Evolutionary conservation across 192 early-diverging fungal genomes (phyloP).

Genomic region (Borealophlyctis nickersoniae): DNA sequence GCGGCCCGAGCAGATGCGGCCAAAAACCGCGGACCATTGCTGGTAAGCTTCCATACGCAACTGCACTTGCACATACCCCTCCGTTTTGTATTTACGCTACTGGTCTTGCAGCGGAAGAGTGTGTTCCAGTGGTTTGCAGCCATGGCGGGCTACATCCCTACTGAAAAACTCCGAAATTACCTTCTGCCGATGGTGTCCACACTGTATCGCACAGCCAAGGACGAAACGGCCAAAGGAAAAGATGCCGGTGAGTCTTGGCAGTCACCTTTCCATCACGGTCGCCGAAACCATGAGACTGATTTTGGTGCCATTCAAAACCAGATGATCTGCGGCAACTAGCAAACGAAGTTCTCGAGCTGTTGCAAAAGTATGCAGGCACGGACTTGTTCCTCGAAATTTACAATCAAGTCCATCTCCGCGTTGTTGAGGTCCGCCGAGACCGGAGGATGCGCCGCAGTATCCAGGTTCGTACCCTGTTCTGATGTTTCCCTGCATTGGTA

Average conservation of each 20-base stretch:
- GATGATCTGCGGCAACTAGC: conserved; percentile 74
- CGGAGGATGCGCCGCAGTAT: conserved; percentile 60
- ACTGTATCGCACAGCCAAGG: conserved; percentile 77
- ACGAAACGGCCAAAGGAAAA: conserved; percentile 61
- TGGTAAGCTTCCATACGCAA: conserved; percentile 18
- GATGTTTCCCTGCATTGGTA: conserved; percentile 7
- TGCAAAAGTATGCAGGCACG: conserved; percentile 74
- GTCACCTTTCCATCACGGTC: conserved; percentile 2
- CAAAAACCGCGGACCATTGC: conserved; percentile 32
- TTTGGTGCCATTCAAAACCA: conserved; percentile 26
- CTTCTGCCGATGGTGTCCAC: conserved; percentile 70
- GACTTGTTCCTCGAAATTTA: conserved; percentile 66
- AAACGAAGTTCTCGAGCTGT: conserved; percentile 71
- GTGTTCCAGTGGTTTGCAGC: conserved; percentile 95
- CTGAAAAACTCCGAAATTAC: conserved; percentile 56
- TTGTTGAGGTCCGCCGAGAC: conserved; percentile 58
- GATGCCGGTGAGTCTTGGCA: conserved; percentile 54
- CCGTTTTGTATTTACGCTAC: not conserved
- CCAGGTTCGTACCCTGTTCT: conserved; percentile 38
- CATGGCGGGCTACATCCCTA: conserved; percentile 63
- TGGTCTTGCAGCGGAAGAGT: conserved; percentile 60
- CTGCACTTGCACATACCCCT: not conserved
- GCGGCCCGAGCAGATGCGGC: conserved; percentile 59
- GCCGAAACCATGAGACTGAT: not conserved
- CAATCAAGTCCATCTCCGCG: conserved; percentile 63